phyloP scores from a whole-genome alignment of 768 basidiomycete genomes.

The Serendipita sp. region DNA sequence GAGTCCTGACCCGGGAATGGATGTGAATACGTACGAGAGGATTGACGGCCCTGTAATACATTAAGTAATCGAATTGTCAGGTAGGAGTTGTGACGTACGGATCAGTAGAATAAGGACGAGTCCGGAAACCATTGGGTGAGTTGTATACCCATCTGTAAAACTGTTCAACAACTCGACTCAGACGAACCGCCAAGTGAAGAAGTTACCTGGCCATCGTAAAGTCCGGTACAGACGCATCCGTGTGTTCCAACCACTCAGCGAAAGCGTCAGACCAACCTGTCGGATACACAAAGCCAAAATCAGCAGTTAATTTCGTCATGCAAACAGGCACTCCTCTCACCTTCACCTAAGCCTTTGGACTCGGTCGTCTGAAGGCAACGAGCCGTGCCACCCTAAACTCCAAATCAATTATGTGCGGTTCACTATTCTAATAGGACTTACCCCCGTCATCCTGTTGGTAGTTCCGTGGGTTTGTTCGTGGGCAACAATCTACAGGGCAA shows the following conservation, averaged over 20 bases:
- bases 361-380: slow-evolving; percentile 7
- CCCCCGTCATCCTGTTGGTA: slow-evolving; percentile 34
- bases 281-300: too few relatives aligned
- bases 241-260: slow-evolving; percentile 23
- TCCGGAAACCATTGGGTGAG: slow-evolving; percentile 33
- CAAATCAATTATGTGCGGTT: too few relatives aligned
- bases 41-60: slow-evolving; percentile 20
- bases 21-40: slow-evolving; percentile 18
- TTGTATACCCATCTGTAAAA: slow-evolving; percentile 31
- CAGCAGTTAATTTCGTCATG: too few relatives aligned
- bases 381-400: not conserved
- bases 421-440: slow-evolving; percentile 13
- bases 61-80: slow-evolving; percentile 8
- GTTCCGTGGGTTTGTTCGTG: slow-evolving; percentile 38
- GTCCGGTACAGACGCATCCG: slow-evolving; percentile 22
- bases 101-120: slow-evolving; percentile 42
- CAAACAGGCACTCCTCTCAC: too few relatives aligned
- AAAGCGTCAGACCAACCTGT: not conserved
- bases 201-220: slow-evolving; percentile 23
- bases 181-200: slow-evolving; percentile 11
- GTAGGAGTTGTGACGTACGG: slow-evolving; percentile 20
- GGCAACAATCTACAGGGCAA: slow-evolving; percentile 26
- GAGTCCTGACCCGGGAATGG: not conserved
- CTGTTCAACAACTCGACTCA: not conserved
- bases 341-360: slow-evolving; percentile 9